These are phyloP conservation scores for Coniochaeta hoffmannii DNA, from an alignment of 2,329 filamentous ascomycete species.

Conservation along the genomic window DNA sequence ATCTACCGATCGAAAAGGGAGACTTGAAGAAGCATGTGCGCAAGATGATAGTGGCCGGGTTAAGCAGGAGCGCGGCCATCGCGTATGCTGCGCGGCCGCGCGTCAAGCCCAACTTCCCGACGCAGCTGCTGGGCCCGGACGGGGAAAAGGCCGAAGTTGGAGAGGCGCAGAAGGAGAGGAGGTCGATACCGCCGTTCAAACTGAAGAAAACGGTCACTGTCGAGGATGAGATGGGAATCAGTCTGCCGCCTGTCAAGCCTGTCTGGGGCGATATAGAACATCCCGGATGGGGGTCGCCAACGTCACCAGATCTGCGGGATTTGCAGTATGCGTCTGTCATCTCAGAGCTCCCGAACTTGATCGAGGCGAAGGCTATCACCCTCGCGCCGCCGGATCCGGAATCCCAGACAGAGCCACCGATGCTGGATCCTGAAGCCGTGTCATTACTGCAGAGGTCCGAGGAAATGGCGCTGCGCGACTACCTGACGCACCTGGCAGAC, in stretches of 20 bases:
- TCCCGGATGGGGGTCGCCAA: conserved; percentile 80
- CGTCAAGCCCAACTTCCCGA: conserved; percentile 29
- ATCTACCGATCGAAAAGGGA: conserved; percentile 78
- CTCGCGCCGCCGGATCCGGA: conserved; percentile 55
- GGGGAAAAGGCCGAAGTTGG: conserved; percentile 2
- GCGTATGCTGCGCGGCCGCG: conserved; percentile 71
- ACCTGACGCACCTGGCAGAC: conserved; percentile 62
- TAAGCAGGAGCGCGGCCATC: conserved; percentile 72
- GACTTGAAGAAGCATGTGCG: conserved; percentile 71
- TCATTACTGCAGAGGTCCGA: conserved; percentile 62
- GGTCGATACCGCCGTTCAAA: conserved; percentile 2
- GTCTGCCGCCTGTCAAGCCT: conserved; percentile 42
- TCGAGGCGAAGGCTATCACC: conserved; percentile 89
- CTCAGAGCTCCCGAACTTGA: conserved; percentile 76
- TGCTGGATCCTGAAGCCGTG: conserved; percentile 61
- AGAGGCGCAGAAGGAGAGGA: conserved; percentile 1
- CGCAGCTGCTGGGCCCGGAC: conserved; percentile 3
- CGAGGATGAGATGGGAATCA: conserved; percentile 26
- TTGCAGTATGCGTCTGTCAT: conserved; percentile 80
- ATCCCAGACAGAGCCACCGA: conserved; percentile 28
- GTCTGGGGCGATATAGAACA: conserved; percentile 83
- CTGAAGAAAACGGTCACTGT: conserved; percentile 11
- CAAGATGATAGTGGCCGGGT: conserved; percentile 63
- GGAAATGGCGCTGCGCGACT: conserved; percentile 70
- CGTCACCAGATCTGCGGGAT: conserved; percentile 64